A percentile compares a stretch with the other conserved stretches of the same genome.
Conservation (phyloP, 169 alveolate genomes). For the Eimeria mitis region DNA sequence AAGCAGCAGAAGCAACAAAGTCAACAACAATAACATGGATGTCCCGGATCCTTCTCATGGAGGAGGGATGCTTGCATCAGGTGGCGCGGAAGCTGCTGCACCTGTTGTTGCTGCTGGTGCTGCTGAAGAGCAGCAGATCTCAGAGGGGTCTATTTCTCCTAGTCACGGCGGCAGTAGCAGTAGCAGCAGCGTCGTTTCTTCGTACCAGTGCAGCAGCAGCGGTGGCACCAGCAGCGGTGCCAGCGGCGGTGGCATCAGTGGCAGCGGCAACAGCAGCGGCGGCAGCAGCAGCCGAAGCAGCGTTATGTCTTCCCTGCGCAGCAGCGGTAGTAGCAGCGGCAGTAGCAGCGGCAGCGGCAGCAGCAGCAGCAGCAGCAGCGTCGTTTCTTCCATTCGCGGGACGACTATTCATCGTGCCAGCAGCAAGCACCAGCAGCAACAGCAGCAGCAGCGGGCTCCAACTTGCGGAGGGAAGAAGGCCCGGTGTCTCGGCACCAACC, state of each 20-base stretch:
- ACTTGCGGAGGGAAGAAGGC: constrained; percentile 50
- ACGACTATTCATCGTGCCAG: constrained; percentile 2
- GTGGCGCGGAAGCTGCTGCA: constrained; percentile 26
- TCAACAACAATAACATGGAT: not conserved
- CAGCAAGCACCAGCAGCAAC: constrained; percentile 67
- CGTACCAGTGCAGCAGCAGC: constrained; percentile 18
- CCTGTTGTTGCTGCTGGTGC: constrained; percentile 6
- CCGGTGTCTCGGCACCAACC: constrained; percentile 57
- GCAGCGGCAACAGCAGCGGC: not conserved
- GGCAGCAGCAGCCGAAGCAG: constrained; percentile 38
- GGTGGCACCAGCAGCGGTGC: not conserved
- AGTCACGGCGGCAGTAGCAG: constrained; percentile 10
- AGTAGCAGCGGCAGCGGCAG: constrained; percentile 28
- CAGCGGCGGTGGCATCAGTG: not conserved
- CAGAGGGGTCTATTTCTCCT: constrained; percentile 17
- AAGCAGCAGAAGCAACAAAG: constrained; percentile 30
- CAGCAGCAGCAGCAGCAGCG: constrained; percentile 26
- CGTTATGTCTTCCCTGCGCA: not conserved
- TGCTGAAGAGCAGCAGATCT: constrained; percentile 22
- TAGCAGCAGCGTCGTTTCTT: constrained; percentile 9
- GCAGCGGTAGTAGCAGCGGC: constrained; percentile 43
- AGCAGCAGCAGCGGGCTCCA: constrained; percentile 24
- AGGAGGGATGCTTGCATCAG: constrained; percentile 45
- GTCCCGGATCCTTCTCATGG: not conserved
- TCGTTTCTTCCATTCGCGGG: constrained; percentile 18